Evolutionary conservation across 768 basidiomycete species (phyloP).

Genomic region (Lactarius tabidus): DNA sequence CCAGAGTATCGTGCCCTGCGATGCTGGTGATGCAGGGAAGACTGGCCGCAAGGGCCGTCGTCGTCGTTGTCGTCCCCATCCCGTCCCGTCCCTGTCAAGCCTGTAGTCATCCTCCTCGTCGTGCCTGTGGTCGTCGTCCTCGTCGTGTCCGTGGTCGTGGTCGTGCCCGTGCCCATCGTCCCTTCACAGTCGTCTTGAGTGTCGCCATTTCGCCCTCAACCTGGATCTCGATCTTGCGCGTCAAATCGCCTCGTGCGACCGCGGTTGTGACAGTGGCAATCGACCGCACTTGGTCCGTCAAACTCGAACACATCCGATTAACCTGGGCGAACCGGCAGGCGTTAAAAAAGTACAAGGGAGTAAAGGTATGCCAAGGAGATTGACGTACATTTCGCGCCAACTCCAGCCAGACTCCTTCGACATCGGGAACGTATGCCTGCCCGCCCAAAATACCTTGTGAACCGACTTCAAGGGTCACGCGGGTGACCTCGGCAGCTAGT

Average conservation of each 20-base stretch:
- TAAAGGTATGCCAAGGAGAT: neutral
- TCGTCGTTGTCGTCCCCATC: too few species aligned
- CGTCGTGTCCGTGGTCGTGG: too few species aligned
- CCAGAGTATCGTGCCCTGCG: too few species aligned
- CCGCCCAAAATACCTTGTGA: constrained; percentile 84
- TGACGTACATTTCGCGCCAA: constrained; percentile 61
- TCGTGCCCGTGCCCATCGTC: too few species aligned
- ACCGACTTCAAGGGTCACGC: constrained; percentile 78
- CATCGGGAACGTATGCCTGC: constrained; percentile 79
- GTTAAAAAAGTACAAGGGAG: constrained; percentile 2
- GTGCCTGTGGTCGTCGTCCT: too few species aligned
- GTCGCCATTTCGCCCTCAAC: constrained; percentile 83
- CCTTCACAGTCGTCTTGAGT: constrained; percentile 78
- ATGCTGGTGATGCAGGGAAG: too few species aligned
- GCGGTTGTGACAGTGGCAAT: constrained; percentile 82
- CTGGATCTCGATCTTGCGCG: constrained; percentile 85
- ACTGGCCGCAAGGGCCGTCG: too few species aligned
- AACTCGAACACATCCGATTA: constrained; percentile 71
- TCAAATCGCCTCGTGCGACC: constrained; percentile 83
- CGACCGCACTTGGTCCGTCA: constrained; percentile 72
- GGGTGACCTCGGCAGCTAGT: constrained; percentile 73
- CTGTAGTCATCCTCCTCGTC: too few species aligned
- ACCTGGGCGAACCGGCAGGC: constrained; percentile 39
- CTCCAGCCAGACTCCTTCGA: constrained; percentile 81
- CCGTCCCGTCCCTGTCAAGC: too few species aligned